These are phyloP conservation scores for Mycogone perniciosa DNA, from an alignment of 2,329 filamentous ascomycete species.

Conservation along the genomic window DNA sequence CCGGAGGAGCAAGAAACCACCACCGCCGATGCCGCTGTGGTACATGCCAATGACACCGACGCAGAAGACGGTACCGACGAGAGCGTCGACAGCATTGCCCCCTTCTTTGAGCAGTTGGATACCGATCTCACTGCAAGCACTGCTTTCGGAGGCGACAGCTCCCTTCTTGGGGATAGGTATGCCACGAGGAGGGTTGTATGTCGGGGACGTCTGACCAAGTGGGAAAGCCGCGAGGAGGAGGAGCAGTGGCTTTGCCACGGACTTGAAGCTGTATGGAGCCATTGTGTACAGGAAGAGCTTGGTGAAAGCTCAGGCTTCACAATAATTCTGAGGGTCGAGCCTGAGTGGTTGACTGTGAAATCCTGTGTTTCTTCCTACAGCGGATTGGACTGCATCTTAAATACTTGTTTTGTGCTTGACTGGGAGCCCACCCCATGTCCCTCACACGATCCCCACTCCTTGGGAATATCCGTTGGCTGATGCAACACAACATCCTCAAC, in stretches of 20 bases:
- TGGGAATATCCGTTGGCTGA: no score
- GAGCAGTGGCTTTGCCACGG: background rate
- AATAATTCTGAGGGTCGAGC: background rate
- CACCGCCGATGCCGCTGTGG: conserved; percentile 66
- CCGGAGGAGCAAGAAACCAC: conserved; percentile 72
- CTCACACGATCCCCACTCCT: no score
- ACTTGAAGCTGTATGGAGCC: conserved; percentile 3
- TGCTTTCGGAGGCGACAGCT: conserved; percentile 56
- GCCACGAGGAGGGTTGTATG: background rate
- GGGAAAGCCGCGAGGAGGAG: conserved; percentile 1
- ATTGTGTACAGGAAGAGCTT: background rate
- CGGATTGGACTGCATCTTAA: no score
- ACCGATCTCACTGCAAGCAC: conserved; percentile 54
- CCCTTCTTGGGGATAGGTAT: conserved; percentile 32
- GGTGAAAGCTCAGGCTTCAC: background rate
- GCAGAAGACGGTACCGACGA: conserved; percentile 59
- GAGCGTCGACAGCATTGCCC: conserved; percentile 61
- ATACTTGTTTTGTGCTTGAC: no score
- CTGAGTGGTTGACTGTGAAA: background rate
- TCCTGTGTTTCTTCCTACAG: background rate
- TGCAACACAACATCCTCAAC: no score
- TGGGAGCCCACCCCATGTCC: no score
- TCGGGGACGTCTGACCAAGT: background rate
- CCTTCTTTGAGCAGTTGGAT: conserved; percentile 49
- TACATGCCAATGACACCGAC: conserved; percentile 60